These are phyloP conservation scores for Moesziomyces sp. DNA, from an alignment of 1,284 basidiomycete genomes.

Conservation along the genomic window DNA sequence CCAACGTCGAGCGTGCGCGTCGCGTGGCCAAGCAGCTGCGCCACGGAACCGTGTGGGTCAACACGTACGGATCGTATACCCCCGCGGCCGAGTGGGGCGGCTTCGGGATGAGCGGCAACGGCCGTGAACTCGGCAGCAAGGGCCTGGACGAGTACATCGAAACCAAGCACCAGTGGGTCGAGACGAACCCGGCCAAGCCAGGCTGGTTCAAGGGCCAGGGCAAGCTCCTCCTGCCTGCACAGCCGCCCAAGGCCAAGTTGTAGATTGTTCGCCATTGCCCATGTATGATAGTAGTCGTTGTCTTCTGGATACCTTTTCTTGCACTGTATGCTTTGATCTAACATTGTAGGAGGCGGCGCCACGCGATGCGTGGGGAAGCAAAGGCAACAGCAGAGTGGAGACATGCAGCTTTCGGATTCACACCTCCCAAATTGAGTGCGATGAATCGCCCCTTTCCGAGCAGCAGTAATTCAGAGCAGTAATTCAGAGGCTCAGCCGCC, in stretches of 20 bases:
- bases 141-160: slow-evolving; percentile 66
- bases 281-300: too few species aligned
- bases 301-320: too few species aligned
- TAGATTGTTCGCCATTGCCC: neutral
- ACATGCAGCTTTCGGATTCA: too few species aligned
- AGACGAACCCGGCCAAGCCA: slow-evolving; percentile 54
- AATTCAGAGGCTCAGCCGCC: neutral
- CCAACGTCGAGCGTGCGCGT: slow-evolving; percentile 51
- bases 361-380: too few species aligned
- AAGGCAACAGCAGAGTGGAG: too few species aligned
- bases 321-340: too few species aligned
- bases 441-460: too few species aligned
- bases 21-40: slow-evolving; percentile 61
- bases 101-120: slow-evolving; percentile 65
- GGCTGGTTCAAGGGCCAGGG: slow-evolving; percentile 64
- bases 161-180: slow-evolving; percentile 63
- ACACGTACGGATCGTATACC: slow-evolving; percentile 64
- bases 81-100: slow-evolving; percentile 67
- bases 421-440: too few species aligned
- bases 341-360: too few species aligned
- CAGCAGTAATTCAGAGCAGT: neutral
- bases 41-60: slow-evolving; percentile 66
- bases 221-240: slow-evolving; percentile 13
- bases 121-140: slow-evolving; percentile 63
- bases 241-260: slow-evolving; percentile 24